phyloP scores from a whole-genome alignment of 2,329 filamentous ascomycete species.

The Epichloe brachyelytri region DNA sequence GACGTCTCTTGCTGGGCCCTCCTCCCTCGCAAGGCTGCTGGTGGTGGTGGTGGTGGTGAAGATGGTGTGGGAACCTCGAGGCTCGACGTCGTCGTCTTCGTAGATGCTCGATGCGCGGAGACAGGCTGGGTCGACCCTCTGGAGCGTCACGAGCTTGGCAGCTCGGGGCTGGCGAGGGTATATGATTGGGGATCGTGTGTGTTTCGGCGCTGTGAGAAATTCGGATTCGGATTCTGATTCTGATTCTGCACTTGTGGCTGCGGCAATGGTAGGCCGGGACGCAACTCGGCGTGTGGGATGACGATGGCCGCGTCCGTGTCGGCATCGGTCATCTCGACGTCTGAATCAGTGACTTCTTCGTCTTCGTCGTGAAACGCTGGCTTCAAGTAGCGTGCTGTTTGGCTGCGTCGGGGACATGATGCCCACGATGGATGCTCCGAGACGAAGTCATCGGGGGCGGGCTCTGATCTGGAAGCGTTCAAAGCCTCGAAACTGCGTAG shows the following conservation, averaged over 20 bases:
- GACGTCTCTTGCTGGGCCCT: conserved; percentile 3
- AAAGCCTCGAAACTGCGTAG: conserved; percentile 1
- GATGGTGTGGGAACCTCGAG: background rate
- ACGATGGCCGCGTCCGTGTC: background rate
- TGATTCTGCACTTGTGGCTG: background rate
- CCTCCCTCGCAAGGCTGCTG: background rate
- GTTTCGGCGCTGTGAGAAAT: background rate
- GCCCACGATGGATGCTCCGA: conserved; percentile 4
- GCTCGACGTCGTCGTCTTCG: background rate
- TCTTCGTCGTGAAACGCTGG: conserved; percentile 8
- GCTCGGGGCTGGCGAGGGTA: background rate
- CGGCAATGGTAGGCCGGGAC: background rate
- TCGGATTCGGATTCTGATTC: background rate
- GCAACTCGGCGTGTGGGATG: background rate
- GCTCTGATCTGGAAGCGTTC: background rate
- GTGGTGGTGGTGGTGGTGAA: background rate
- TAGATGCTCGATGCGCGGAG: conserved; percentile 5
- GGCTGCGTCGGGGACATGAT: background rate
- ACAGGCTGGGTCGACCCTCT: background rate
- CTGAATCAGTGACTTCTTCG: conserved; percentile 12
- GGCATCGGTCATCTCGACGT: conserved; percentile 18
- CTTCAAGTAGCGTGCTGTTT: background rate
- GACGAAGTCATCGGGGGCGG: conserved; percentile 1
- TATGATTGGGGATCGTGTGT: background rate
- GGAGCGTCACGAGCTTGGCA: background rate